A percentile compares a stretch with the other conserved stretches of the same genome.
Evolutionary conservation across 2,329 filamentous ascomycete species (phyloP).

Genomic region (Magnaporthiopsis incrustans): DNA sequence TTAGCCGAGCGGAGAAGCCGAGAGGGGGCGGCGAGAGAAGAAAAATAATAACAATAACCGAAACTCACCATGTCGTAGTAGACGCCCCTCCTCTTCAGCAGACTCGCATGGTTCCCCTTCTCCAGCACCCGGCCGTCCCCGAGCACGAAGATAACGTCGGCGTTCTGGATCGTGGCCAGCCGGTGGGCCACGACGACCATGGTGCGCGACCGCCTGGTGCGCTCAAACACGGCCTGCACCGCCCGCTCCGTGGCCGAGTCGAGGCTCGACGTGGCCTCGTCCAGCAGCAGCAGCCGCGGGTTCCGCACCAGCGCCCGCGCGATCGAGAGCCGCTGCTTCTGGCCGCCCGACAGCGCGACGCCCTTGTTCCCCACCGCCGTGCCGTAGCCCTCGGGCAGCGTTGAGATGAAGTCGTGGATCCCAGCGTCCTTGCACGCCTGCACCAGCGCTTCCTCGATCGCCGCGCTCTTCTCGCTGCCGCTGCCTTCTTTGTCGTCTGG

Average conservation of each 20-base stretch:
- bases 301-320: conserved; percentile 12
- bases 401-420: conserved; percentile 21
- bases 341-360: conserved; percentile 13
- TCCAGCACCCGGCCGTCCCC: conserved; percentile 56
- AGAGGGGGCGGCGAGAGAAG: background rate
- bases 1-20: too few relatives aligned
- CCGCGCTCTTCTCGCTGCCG: background rate
- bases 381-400: conserved; percentile 18
- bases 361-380: conserved; percentile 13
- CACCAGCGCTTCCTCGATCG: conserved; percentile 11
- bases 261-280: conserved; percentile 13
- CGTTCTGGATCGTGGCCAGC: conserved; percentile 58
- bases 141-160: conserved; percentile 62
- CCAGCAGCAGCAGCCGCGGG: conserved; percentile 12
- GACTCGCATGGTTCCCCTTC: conserved; percentile 46
- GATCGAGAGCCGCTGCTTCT: conserved; percentile 15
- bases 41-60: too few relatives aligned
- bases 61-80: conserved; percentile 42
- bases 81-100: conserved; percentile 37
- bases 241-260: conserved; percentile 14
- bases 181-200: conserved; percentile 63
- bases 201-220: conserved; percentile 38
- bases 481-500: too few relatives aligned
- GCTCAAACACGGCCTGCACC: conserved; percentile 14
- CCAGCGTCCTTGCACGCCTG: conserved; percentile 21